A percentile compares a stretch with the other conserved stretches of the same genome.
These are phyloP conservation scores for Saposhnikovia divaricata DNA, from an alignment of 129 eudicot genomes.

Conservation along the genomic window DNA sequence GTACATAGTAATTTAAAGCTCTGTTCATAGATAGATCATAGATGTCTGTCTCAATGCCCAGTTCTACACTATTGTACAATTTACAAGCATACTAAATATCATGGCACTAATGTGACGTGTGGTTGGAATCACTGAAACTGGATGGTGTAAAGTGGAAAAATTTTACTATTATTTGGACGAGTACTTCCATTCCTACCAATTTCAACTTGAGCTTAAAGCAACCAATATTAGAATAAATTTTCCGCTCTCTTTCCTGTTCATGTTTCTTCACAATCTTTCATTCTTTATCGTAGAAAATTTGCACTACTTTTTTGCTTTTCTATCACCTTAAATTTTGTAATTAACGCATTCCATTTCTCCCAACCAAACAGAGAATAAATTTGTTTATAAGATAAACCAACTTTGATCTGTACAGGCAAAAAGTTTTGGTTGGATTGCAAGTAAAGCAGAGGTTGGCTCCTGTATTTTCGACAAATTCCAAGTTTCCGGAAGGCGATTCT, in stretches of 20 bases:
- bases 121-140: not conserved
- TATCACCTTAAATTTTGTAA: not conserved
- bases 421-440: slow-evolving; percentile 6
- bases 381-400: not conserved
- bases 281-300: too few species aligned
- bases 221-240: not conserved
- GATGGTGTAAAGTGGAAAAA: not conserved
- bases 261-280: not conserved
- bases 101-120: not conserved
- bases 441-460: slow-evolving; percentile 15
- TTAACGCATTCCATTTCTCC: not conserved
- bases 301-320: not conserved
- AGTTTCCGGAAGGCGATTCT: slow-evolving; percentile 15
- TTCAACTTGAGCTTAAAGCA: not conserved
- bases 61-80: not conserved
- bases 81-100: not conserved
- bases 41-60: not conserved
- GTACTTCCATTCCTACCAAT: not conserved
- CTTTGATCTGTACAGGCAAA: slow-evolving; percentile 17
- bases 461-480: slow-evolving; percentile 24
- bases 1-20: not conserved
- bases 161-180: not conserved
- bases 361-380: not conserved
- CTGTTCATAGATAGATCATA: not conserved
- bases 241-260: not conserved